Conservation (phyloP, 2,329 filamentous ascomycete species). For the Epichloe hybrida region DNA sequence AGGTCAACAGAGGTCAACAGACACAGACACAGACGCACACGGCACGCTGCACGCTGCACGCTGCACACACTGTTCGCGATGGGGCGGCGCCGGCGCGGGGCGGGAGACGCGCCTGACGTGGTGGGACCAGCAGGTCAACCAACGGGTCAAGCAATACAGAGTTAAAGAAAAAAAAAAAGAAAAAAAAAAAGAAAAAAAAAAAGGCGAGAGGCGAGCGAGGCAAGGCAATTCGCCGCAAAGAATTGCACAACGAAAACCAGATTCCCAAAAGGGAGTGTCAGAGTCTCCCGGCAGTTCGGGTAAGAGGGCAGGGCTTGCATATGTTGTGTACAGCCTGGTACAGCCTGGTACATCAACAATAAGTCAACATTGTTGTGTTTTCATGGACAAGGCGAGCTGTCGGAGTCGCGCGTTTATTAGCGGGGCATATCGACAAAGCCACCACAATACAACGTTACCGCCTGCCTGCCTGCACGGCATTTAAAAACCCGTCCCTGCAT, state of each 20-base stretch:
- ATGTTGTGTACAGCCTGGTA: neutral
- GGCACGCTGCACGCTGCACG: neutral
- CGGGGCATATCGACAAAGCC: slow-evolving; percentile 1
- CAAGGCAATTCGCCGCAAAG: too few species aligned
- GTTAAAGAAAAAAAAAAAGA: too few species aligned
- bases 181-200: too few species aligned
- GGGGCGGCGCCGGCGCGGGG: neutral
- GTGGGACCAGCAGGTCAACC: neutral
- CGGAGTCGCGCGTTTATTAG: neutral
- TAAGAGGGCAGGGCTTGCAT: neutral
- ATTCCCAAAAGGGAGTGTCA: neutral
- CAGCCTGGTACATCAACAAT: neutral
- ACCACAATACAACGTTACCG: neutral
- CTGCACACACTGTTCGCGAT: slow-evolving; percentile 1
- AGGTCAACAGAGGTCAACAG: slow-evolving; percentile 1
- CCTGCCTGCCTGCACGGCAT: neutral
- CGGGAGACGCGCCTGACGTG: slow-evolving; percentile 1
- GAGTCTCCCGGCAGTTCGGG: neutral
- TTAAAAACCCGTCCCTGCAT: neutral
- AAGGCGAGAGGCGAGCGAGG: too few species aligned
- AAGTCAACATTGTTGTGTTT: neutral
- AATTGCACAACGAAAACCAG: too few species aligned
- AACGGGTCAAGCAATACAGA: too few species aligned
- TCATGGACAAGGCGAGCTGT: neutral
- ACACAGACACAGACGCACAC: neutral